These are phyloP conservation scores for Mycena polygramma DNA, from an alignment of 768 basidiomycete genomes.

Conservation along the genomic window DNA sequence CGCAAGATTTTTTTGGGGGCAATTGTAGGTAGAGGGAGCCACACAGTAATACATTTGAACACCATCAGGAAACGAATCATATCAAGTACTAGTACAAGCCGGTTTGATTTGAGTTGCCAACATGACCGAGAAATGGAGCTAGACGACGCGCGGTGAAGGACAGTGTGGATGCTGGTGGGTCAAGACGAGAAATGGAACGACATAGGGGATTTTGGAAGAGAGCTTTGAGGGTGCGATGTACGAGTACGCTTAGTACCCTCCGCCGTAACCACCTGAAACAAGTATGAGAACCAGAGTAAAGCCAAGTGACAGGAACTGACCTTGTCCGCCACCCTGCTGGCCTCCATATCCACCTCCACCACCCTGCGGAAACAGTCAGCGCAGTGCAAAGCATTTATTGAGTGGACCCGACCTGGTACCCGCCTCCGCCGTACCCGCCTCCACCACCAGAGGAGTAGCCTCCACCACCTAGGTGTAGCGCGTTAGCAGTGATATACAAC, in stretches of 20 bases:
- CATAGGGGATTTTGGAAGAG: not conserved
- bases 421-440: not conserved
- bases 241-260: not conserved
- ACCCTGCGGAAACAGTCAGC: not conserved
- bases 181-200: slow-evolving; percentile 35
- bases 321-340: not conserved
- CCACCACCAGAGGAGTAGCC: too few relatives aligned
- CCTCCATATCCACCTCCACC: not conserved
- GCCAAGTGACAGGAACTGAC: too few relatives aligned
- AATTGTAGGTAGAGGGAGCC: slow-evolving; percentile 13
- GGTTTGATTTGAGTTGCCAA: slow-evolving; percentile 50
- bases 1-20: not conserved
- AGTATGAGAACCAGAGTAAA: not conserved
- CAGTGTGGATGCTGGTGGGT: slow-evolving; percentile 54
- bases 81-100: slow-evolving; percentile 60
- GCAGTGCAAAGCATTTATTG: too few relatives aligned
- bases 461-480: too few relatives aligned
- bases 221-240: too few relatives aligned
- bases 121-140: slow-evolving; percentile 52
- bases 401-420: slow-evolving; percentile 40
- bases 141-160: slow-evolving; percentile 54
- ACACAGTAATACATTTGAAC: slow-evolving; percentile 37
- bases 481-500: too few relatives aligned
- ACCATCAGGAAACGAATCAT: slow-evolving; percentile 39
- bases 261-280: slow-evolving; percentile 22